Conservation (phyloP, 768 basidiomycete species). For the Porpolomopsis calyptriformis region DNA sequence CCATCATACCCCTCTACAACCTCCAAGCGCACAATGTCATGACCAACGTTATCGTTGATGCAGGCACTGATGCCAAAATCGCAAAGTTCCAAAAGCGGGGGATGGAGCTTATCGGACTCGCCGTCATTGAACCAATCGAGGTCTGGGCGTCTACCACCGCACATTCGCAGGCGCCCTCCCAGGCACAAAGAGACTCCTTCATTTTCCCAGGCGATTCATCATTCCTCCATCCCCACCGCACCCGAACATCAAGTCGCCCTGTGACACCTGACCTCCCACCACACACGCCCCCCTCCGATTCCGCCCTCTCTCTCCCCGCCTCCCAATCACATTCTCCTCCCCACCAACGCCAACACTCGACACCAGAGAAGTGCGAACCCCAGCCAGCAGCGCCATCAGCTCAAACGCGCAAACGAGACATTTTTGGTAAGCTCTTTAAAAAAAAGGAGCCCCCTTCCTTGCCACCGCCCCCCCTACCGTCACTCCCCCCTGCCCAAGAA, state of each 20-base stretch:
- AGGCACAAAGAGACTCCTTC: not conserved
- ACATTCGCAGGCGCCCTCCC: not conserved
- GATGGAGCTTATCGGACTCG: conserved; percentile 69
- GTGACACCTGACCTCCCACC: conserved; percentile 4
- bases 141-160: conserved; percentile 40
- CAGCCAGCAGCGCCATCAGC: conserved; percentile 17
- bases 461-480: not conserved
- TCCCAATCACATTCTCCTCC: conserved; percentile 3
- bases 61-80: conserved; percentile 80
- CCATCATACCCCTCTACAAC: conserved; percentile 80
- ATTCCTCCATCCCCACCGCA: conserved; percentile 1
- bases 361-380: conserved; percentile 10
- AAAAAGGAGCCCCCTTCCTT: conserved; percentile 12
- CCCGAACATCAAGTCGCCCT: not conserved
- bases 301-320: conserved; percentile 5
- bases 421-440: conserved; percentile 71
- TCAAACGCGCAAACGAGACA: conserved; percentile 37
- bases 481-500: not conserved
- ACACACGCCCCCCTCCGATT: conserved; percentile 9
- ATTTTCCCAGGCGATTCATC: not conserved
- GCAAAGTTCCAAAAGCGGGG: conserved; percentile 66
- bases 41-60: conserved; percentile 78
- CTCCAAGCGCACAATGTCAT: conserved; percentile 81
- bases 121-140: conserved; percentile 71
- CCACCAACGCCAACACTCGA: not conserved